Evolutionary conservation across 768 basidiomycete genomes (phyloP).

Genomic region (Collybia sp.): DNA sequence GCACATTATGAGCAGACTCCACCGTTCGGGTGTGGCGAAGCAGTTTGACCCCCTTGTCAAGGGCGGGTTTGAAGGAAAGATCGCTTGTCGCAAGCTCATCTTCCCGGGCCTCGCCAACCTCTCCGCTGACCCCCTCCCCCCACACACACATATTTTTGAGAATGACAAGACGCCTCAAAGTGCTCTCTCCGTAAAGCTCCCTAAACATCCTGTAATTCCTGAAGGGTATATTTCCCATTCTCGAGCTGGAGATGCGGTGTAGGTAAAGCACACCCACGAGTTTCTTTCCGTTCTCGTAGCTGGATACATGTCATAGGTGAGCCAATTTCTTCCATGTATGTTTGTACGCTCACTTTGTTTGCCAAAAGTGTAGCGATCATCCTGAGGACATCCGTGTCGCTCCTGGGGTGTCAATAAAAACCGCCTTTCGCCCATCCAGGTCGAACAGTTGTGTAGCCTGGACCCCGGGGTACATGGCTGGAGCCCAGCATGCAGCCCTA

Average conservation of each 20-base stretch:
- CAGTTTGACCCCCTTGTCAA: slow-evolving; percentile 43
- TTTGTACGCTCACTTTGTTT: too few relatives aligned
- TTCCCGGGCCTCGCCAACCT: slow-evolving; percentile 31
- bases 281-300: slow-evolving; percentile 37
- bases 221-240: slow-evolving; percentile 29
- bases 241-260: slow-evolving; percentile 48
- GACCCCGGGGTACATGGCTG: too few relatives aligned
- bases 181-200: slow-evolving; percentile 7
- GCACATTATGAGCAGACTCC: slow-evolving; percentile 34
- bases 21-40: slow-evolving; percentile 36
- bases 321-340: too few relatives aligned
- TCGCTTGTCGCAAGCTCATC: slow-evolving; percentile 32
- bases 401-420: too few relatives aligned
- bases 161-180: slow-evolving; percentile 6
- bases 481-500: slow-evolving; percentile 38
- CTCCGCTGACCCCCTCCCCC: slow-evolving; percentile 5
- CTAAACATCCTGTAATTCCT: slow-evolving; percentile 11
- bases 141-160: slow-evolving; percentile 11
- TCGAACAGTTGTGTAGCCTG: too few relatives aligned
- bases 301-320: slow-evolving; percentile 25
- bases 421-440: too few relatives aligned
- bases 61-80: slow-evolving; percentile 47
- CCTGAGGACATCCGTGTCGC: too few relatives aligned
- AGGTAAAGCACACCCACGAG: slow-evolving; percentile 51
- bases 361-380: too few relatives aligned